Conservation (phyloP, 2,329 filamentous ascomycete species). For the Colletotrichum cuscutae region DNA sequence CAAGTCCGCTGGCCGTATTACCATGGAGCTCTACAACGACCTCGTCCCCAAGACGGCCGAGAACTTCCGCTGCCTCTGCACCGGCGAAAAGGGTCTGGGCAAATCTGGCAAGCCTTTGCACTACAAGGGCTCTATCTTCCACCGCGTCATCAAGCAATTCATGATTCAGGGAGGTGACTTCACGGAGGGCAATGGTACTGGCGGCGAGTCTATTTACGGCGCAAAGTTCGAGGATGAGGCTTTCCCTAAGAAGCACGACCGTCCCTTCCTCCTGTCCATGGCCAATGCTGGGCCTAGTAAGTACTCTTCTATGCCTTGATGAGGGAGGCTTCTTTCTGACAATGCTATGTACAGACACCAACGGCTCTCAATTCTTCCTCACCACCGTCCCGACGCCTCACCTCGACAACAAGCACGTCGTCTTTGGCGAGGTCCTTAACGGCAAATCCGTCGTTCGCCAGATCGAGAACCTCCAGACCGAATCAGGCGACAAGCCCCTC, state of each 20-base stretch:
- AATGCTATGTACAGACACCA: slow-evolving; percentile 71
- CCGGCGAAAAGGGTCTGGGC: slow-evolving; percentile 89
- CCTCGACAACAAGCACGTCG: slow-evolving; percentile 95
- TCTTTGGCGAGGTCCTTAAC: slow-evolving; percentile 93
- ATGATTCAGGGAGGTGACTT: slow-evolving; percentile 99
- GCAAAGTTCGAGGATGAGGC: slow-evolving; percentile 98
- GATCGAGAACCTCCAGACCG: slow-evolving; percentile 85
- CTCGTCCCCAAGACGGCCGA: slow-evolving; percentile 95
- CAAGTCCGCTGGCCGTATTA: slow-evolving; percentile 78
- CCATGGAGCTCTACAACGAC: slow-evolving; percentile 82
- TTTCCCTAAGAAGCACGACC: slow-evolving; percentile 90
- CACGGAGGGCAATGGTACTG: slow-evolving; percentile 92
- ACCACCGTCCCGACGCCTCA: slow-evolving; percentile 96
- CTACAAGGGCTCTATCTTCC: slow-evolving; percentile 94
- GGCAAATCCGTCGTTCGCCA: slow-evolving; percentile 92
- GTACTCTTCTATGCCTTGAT: slow-evolving; percentile 40
- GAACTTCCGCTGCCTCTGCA: slow-evolving; percentile 95
- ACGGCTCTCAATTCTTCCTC: slow-evolving; percentile 98
- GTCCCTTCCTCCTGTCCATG: slow-evolving; percentile 95
- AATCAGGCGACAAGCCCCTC: slow-evolving; percentile 79
- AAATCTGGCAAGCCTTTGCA: slow-evolving; percentile 86
- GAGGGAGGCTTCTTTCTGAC: slow-evolving; percentile 6
- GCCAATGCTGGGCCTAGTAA: slow-evolving; percentile 93
- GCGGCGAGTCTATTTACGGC: slow-evolving; percentile 97
- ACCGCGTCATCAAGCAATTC: slow-evolving; percentile 97